Evolutionary conservation across 2,329 filamentous ascomycete species (phyloP).

Genomic region (Penicillium freii): DNA sequence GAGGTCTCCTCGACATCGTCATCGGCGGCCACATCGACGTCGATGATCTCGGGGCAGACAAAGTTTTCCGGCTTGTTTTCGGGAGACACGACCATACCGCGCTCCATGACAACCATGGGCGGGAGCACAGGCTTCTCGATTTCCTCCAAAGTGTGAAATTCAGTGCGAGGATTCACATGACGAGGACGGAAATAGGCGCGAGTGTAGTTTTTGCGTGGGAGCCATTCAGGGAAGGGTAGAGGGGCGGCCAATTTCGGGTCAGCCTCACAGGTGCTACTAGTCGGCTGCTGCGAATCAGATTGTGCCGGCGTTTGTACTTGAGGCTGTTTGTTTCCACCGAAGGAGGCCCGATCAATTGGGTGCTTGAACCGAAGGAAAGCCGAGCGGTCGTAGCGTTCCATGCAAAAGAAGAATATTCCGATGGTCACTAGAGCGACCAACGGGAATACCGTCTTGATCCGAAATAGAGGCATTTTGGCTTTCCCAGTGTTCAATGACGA

Average conservation of each 20-base stretch:
- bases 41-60: conserved; percentile 41
- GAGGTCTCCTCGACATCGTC: conserved; percentile 41
- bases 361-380: conserved; percentile 39
- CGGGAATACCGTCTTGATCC: conserved; percentile 41
- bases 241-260: conserved; percentile 36
- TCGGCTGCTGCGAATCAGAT: conserved; percentile 22
- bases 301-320: conserved; percentile 14
- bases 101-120: conserved; percentile 39
- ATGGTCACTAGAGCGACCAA: conserved; percentile 40
- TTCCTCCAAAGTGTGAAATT: conserved; percentile 41
- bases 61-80: conserved; percentile 33
- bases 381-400: conserved; percentile 41
- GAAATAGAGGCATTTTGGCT: conserved; percentile 41
- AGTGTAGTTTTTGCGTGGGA: conserved; percentile 46
- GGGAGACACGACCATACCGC: conserved; percentile 38
- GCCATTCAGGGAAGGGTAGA: conserved; percentile 42
- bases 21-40: conserved; percentile 43
- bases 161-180: conserved; percentile 35
- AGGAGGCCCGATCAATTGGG: conserved; percentile 32
- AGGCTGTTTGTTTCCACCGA: conserved; percentile 14
- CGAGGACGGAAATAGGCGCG: conserved; percentile 44
- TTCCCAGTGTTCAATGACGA: conserved; percentile 22
- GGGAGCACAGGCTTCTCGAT: conserved; percentile 40
- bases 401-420: conserved; percentile 42
- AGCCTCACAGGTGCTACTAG: conserved; percentile 33